A percentile compares a stretch with the other conserved stretches of the same genome.
phyloP scores from a whole-genome alignment of 1,284 basidiomycete genomes.

The Boletus sp. region DNA sequence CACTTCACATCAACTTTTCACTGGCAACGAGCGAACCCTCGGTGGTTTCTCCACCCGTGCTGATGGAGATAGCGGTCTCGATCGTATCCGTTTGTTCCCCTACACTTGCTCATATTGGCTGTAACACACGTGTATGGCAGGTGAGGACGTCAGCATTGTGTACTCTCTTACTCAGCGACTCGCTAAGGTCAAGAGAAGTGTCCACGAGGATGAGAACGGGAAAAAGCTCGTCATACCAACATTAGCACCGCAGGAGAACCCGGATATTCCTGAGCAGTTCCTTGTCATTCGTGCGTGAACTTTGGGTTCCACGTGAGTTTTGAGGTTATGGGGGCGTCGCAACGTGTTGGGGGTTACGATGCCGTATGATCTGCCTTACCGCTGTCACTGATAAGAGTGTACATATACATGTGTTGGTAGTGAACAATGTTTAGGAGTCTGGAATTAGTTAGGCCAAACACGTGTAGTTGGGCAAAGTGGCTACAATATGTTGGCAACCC shows the following conservation, averaged over 20 bases:
- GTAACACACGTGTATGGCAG: slow-evolving; percentile 50
- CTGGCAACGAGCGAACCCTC: slow-evolving; percentile 10
- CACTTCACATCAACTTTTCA: slow-evolving; percentile 33
- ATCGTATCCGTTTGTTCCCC: slow-evolving; percentile 41
- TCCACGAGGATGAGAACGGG: slow-evolving; percentile 37
- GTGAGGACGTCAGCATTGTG: slow-evolving; percentile 30
- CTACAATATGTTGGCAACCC: slow-evolving; percentile 2
- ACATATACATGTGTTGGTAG: too few relatives aligned
- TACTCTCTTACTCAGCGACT: slow-evolving; percentile 1
- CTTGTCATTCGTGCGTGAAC: slow-evolving; percentile 50
- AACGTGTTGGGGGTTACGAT: background rate
- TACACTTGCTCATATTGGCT: slow-evolving; percentile 47
- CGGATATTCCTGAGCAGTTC: slow-evolving; percentile 69
- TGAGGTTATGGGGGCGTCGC: too few relatives aligned
- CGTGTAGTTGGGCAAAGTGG: slow-evolving; percentile 29
- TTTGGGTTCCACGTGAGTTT: too few relatives aligned
- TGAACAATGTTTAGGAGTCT: too few relatives aligned
- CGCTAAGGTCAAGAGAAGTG: slow-evolving; percentile 46
- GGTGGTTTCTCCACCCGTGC: slow-evolving; percentile 25
- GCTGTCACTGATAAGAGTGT: too few relatives aligned
- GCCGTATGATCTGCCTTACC: too few relatives aligned
- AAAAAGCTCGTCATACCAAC: slow-evolving; percentile 35
- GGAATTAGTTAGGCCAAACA: slow-evolving; percentile 27
- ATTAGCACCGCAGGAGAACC: slow-evolving; percentile 54
- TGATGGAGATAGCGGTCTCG: slow-evolving; percentile 34